Evolutionary conservation across 306 rosid genomes (phyloP), one percentile per base, ranked within the genome.

Genomic region (Psophocarpus tetragonolobus): DNA sequence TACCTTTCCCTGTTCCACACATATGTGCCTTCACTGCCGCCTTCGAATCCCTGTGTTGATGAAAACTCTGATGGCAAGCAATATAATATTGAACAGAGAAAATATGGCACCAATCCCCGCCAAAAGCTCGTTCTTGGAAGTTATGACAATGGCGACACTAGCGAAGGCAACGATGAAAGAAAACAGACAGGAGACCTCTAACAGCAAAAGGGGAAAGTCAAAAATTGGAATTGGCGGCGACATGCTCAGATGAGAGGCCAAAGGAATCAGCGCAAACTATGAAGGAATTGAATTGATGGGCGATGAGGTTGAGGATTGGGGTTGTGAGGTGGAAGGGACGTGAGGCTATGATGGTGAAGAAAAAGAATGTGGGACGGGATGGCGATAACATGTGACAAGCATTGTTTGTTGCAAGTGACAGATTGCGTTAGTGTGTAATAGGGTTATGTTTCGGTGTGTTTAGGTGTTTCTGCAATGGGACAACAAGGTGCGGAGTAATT

Each of bases 21-120:
- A 80, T 1, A 87, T 14, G 33, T 87, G 82, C 62, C 81, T 80
- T 91, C 94, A 89, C 73, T 94, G 89, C 66, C 92, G 85, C 73
- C 89, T 61, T 80, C 97, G 82, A 84, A 92, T 88, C 96, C 90
- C 87, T 29, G 84, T 82, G 36, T 97, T 92, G 26, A 82, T 65
- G 8, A 82, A 78, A 56, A 88, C 93, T 23, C 89, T 93, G 54
- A 71, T 57, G 29, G 83, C 89, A 45, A 91, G 36, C 73, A 86
- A 39, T 70, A 78, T 50, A 42, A 85, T 8, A 21, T 92, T 87
- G 79, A 73, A 84, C 3, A 67, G 83, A 30, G 74, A 32, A 51
- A 42, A 83, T 71, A 71, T 84, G 41, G 53, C 74, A 20, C 89
- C 87, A 13, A 84, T 66, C 21, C 71, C 85, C 42, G 57, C 71